phyloP scores from a whole-genome alignment of 305 asterid genomes.

The Solanum hybrid region DNA sequence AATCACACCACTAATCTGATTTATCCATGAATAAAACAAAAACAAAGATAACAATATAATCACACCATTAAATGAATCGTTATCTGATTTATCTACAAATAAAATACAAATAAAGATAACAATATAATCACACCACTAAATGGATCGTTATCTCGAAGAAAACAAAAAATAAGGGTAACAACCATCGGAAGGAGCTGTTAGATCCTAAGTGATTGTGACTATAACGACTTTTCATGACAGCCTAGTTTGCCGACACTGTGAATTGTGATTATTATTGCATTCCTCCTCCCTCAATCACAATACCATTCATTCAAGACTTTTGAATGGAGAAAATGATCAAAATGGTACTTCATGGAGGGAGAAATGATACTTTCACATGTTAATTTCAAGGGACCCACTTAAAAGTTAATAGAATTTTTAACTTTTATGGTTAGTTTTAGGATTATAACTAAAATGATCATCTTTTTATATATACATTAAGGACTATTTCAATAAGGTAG shows the following conservation, averaged over 20 bases:
- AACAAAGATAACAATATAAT: too few relatives aligned
- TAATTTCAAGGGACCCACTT: too few relatives aligned
- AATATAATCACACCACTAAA: not conserved
- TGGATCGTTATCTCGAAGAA: too few relatives aligned
- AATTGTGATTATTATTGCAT: not conserved
- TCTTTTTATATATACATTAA: too few relatives aligned
- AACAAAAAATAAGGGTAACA: not conserved
- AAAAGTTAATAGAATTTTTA: too few relatives aligned
- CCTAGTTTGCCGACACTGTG: not conserved
- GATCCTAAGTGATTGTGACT: not conserved
- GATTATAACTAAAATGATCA: too few relatives aligned
- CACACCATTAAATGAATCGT: not conserved
- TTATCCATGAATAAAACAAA: not conserved
- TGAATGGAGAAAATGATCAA: not conserved
- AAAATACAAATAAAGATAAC: not conserved
- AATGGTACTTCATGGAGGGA: too few relatives aligned
- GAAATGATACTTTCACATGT: too few relatives aligned
- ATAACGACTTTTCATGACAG: not conserved
- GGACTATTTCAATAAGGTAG: too few relatives aligned
- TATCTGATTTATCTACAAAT: too few relatives aligned
- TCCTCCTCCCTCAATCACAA: not conserved
- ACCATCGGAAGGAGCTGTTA: not conserved
- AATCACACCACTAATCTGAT: too few relatives aligned
- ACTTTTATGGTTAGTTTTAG: too few relatives aligned
- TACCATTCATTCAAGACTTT: not conserved